These are phyloP conservation scores for Glycine latifolia DNA, from an alignment of 306 rosid genomes.

Conservation along the genomic window DNA sequence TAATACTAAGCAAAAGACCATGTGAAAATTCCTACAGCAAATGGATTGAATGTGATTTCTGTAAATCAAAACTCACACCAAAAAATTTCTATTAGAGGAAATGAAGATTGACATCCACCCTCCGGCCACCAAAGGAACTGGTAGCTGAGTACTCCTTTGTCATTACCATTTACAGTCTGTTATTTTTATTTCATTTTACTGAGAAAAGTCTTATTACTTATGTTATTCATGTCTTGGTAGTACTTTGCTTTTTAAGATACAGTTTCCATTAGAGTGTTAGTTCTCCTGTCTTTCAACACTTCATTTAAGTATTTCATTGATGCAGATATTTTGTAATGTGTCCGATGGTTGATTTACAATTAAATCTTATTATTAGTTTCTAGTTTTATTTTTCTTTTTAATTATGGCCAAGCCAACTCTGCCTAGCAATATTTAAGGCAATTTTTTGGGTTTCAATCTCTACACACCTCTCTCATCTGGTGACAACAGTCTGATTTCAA, in stretches of 20 bases:
- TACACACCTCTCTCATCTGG: not conserved
- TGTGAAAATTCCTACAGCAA: not conserved
- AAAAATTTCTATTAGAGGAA: constrained; percentile 22
- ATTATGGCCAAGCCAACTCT: constrained; percentile 1
- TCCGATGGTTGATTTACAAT: constrained; percentile 24
- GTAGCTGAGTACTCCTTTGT: constrained; percentile 8
- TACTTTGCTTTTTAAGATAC: constrained; percentile 3
- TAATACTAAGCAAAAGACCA: constrained; percentile 1
- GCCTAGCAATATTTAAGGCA: constrained; percentile 1
- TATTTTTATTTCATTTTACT: not conserved
- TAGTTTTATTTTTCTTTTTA: not conserved
- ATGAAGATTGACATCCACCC: constrained; percentile 11
- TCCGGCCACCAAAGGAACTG: constrained; percentile 29
- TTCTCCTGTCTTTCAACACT: constrained; percentile 28
- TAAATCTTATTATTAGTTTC: constrained; percentile 20
- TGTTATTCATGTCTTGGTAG: constrained; percentile 11
- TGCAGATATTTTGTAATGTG: constrained; percentile 8
- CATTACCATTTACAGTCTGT: constrained; percentile 19
- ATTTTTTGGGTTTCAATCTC: not conserved
- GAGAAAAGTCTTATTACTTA: not conserved
- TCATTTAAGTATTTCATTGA: not conserved
- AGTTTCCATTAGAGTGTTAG: constrained; percentile 27
- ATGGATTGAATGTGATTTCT: constrained; percentile 15
- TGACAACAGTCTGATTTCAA: constrained; percentile 14
- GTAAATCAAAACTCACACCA: not conserved